phyloP scores from a whole-genome alignment of 73 alveolate species.

The Symbiodinium natans region DNA sequence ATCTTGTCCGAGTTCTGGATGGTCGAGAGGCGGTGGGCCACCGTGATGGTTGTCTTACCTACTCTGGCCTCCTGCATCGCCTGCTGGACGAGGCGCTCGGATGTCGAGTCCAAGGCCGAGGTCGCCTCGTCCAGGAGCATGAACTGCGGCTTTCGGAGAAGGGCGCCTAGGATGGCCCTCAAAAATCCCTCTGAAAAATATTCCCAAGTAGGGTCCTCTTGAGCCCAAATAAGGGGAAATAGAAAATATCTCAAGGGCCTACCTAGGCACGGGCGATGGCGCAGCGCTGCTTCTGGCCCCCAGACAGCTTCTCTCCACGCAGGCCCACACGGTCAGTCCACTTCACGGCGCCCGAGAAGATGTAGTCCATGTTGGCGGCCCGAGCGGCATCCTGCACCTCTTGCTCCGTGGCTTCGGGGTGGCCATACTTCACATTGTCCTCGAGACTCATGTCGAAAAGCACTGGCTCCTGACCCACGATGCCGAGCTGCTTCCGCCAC shows the following conservation, averaged over 20 bases:
- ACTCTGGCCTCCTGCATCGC: conserved; percentile 83
- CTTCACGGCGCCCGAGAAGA: conserved; percentile 61
- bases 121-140: conserved; percentile 92
- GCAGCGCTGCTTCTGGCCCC: conserved; percentile 83
- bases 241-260: no score
- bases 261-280: conserved; percentile 93
- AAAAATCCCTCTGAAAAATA: no score
- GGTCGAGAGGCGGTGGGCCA: conserved; percentile 90
- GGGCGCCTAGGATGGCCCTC: no score
- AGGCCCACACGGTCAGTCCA: conserved; percentile 56
- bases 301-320: conserved; percentile 49
- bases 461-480: conserved; percentile 83
- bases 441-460: conserved; percentile 67
- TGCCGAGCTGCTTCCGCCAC: conserved; percentile 88
- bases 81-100: conserved; percentile 49
- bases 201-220: no score
- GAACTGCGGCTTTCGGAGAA: conserved; percentile 73
- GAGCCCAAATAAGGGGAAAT: no score
- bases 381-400: conserved; percentile 50
- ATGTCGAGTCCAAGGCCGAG: conserved; percentile 36
- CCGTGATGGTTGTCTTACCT: conserved; percentile 68
- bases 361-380: conserved; percentile 71
- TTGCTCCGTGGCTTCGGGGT: conserved; percentile 53
- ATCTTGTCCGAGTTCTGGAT: conserved; percentile 55
- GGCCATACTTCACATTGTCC: conserved; percentile 81